Base-by-base conservation (phyloP, 768 basidiomycete species). In the Mycena capillaripes region DNA sequence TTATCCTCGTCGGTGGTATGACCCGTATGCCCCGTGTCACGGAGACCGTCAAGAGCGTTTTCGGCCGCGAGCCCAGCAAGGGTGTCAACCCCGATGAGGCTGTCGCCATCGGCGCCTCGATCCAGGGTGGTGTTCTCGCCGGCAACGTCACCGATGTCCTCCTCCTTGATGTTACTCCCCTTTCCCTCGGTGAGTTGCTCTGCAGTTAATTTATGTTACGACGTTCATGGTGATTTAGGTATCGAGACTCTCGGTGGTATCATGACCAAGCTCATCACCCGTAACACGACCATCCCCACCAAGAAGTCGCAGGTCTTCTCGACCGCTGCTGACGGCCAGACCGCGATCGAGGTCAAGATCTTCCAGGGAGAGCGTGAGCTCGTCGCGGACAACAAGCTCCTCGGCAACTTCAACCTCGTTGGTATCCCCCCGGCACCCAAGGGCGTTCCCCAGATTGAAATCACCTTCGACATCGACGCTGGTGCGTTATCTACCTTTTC, bases 251-350 rank as follows among this genome's bases (percentile, higher is more conserved):
- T 98, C 73, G 97, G 98, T 76, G 98, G 98, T 79, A 98, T 99
- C 84, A 99, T 99, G 96, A 99, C 97, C 75, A 97, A 98, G 84
- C 91, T 99, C 52, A 99, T 99, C 85, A 93, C 89, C 80, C 94
- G 98, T 70, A 99, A 99, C 87, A 99, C 98, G 14, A 99, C 98
- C 69, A 99, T 99, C 84, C 98, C 98, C 6, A 98, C 97, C 76
- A 99, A 99, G 90, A 99, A 99, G 90, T 97, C 96, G 0, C 97
- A 99, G 83, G 94, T 93, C 52, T 99, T 99, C 90, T 99, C 97
- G 5, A 99, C 98, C 19, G 97, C 98, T 46, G 97, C 97, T 44
- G 98, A 99, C 73, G 97, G 98, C 62, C 98, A 99, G 85, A 97
- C 95, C n/a, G 97, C 97, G 42, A 98, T 99, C 75, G 97, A 99